phyloP scores from a whole-genome alignment of 163 green algal species.

The Scenedesmus sp. region DNA sequence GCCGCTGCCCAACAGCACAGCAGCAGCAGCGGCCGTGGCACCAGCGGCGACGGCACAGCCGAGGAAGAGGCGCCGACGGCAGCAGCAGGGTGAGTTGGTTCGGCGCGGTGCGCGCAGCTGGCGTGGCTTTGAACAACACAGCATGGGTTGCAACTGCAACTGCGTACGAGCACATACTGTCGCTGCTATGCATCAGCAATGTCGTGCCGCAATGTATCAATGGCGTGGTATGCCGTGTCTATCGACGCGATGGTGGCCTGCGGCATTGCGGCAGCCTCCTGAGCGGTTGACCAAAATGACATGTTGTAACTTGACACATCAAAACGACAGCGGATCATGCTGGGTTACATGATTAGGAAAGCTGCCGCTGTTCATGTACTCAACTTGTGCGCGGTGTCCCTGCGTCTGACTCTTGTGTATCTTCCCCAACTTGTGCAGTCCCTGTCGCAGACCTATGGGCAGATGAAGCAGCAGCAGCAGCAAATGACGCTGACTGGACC shows the following conservation, averaged over 20 bases:
- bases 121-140: too few species aligned
- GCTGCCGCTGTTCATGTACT: background rate
- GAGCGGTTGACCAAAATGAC: too few species aligned
- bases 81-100: background rate
- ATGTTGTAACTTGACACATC: too few species aligned
- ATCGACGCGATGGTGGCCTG: too few species aligned
- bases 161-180: too few species aligned
- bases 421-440: background rate
- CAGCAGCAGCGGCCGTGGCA: background rate
- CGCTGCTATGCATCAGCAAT: too few species aligned
- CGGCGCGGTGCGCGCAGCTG: too few species aligned
- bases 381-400: background rate
- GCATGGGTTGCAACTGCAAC: too few species aligned
- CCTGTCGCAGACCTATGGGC: slow-evolving; percentile 31
- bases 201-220: too few species aligned
- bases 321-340: background rate
- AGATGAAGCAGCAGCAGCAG: slow-evolving; percentile 8
- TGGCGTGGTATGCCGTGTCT: too few species aligned
- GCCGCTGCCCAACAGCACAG: background rate
- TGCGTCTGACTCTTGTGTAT: background rate
- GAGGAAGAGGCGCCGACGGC: slow-evolving; percentile 33
- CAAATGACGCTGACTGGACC: background rate
- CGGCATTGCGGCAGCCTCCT: too few species aligned
- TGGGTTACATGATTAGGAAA: too few species aligned
- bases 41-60: background rate